These are phyloP conservation scores for Abrus pulchellus DNA, from an alignment of 306 rosid genomes.

Conservation along the genomic window DNA sequence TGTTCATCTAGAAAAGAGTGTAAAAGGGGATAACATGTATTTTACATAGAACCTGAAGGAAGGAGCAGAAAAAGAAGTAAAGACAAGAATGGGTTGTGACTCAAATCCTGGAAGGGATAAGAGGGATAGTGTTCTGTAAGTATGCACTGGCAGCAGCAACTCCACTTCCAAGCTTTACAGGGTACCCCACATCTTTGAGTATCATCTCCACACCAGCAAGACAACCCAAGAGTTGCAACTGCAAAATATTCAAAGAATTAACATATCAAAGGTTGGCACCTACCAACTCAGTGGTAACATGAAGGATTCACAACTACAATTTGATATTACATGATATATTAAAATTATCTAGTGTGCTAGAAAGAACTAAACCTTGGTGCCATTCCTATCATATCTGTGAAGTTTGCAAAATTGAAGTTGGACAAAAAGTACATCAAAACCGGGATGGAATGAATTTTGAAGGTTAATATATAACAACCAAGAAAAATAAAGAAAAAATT, in stretches of 20 bases:
- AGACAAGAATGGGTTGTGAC: slow-evolving; percentile 50
- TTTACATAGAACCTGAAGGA: slow-evolving; percentile 62
- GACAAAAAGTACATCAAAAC: slow-evolving; percentile 14
- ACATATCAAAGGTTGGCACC: slow-evolving; percentile 5
- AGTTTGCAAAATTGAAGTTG: neutral
- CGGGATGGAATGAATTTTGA: neutral
- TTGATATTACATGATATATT: neutral
- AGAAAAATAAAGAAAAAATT: neutral
- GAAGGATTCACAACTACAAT: neutral
- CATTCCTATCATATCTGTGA: neutral
- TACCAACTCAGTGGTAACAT: neutral
- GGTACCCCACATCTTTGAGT: slow-evolving; percentile 93
- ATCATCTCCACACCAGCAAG: slow-evolving; percentile 99
- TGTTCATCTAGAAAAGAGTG: slow-evolving; percentile 55
- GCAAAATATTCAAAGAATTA: slow-evolving; percentile 45
- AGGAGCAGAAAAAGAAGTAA: slow-evolving; percentile 46
- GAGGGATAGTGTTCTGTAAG: slow-evolving; percentile 81
- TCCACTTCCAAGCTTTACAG: slow-evolving; percentile 95
- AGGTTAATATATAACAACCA: slow-evolving; percentile 10
- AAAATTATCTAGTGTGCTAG: neutral
- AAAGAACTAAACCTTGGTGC: neutral
- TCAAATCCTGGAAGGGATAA: slow-evolving; percentile 93
- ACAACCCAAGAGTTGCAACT: slow-evolving; percentile 97
- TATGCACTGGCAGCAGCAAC: slow-evolving; percentile 93
- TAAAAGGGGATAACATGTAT: slow-evolving; percentile 51